A percentile compares a stretch with the other conserved stretches of the same genome.
These are phyloP conservation scores for Colletotrichum horii DNA, from an alignment of 2,329 filamentous ascomycete genomes.

Conservation along the genomic window DNA sequence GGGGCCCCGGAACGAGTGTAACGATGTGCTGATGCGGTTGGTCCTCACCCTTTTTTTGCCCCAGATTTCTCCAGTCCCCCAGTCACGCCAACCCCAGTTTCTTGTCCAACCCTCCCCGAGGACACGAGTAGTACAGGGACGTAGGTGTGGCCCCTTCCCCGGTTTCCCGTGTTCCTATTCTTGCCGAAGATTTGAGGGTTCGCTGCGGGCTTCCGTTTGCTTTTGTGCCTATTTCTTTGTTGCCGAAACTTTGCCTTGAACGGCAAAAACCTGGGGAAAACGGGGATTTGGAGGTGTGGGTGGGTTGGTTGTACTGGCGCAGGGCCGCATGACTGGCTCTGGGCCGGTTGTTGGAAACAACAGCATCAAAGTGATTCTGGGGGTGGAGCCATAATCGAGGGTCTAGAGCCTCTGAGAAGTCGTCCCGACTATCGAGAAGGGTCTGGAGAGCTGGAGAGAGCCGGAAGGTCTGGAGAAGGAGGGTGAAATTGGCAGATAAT, in stretches of 20 bases:
- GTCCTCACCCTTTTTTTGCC: not conserved
- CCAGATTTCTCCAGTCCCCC: conserved; percentile 5
- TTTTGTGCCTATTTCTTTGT: not conserved
- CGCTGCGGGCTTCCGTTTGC: not conserved
- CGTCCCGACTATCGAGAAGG: not conserved
- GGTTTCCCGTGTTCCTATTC: conserved; percentile 3
- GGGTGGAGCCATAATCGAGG: not conserved
- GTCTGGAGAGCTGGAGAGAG: not conserved
- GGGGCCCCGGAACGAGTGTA: conserved; percentile 3
- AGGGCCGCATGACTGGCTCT: not conserved
- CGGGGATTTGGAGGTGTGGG: not conserved
- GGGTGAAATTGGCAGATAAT: not conserved
- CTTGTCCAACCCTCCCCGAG: not conserved
- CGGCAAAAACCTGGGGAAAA: conserved; percentile 16
- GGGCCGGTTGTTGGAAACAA: not conserved
- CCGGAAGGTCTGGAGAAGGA: conserved; percentile 5
- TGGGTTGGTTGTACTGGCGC: not conserved
- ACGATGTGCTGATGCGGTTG: not conserved
- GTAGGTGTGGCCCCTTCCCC: not conserved
- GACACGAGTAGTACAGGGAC: not conserved
- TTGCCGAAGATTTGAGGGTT: conserved; percentile 8
- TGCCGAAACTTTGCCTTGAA: not conserved
- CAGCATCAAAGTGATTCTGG: not conserved
- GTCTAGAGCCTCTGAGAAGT: not conserved
- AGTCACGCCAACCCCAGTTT: conserved; percentile 3